Evolutionary conservation across 208 protist genomes (phyloP).

Genomic region (Trypanosoma grayi): DNA sequence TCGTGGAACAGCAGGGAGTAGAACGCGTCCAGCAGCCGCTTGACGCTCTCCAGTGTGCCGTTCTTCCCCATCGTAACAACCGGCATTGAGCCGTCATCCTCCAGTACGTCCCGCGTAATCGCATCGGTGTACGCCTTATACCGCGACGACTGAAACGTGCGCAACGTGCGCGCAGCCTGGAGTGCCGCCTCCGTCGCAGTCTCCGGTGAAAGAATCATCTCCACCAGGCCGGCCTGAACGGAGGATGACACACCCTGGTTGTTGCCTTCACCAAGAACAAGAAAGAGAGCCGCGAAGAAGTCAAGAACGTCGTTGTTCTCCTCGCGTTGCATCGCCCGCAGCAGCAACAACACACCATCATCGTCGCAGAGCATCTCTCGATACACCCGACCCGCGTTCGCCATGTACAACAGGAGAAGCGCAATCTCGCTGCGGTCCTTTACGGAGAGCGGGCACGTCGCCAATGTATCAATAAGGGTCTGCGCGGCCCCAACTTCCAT

Average conservation of each 20-base stretch:
- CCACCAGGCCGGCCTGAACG: conserved; percentile 62
- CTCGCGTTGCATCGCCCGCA: conserved; percentile 60
- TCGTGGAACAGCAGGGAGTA: conserved; percentile 63
- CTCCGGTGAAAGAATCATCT: conserved; percentile 27
- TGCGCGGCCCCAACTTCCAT: conserved; percentile 62
- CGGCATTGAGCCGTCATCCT: conserved; percentile 13
- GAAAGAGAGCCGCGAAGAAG: conserved; percentile 60
- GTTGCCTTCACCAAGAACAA: conserved; percentile 66
- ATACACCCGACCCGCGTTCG: conserved; percentile 84
- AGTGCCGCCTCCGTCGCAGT: conserved; percentile 35
- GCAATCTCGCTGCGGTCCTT: conserved; percentile 54
- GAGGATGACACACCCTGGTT: conserved; percentile 31
- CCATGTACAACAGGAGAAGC: conserved; percentile 72
- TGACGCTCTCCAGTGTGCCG: conserved; percentile 5
- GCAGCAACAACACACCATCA: conserved; percentile 50
- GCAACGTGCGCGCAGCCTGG: conserved; percentile 52
- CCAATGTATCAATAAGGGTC: conserved; percentile 53
- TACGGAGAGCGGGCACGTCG: conserved; percentile 14
- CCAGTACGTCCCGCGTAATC: conserved; percentile 5
- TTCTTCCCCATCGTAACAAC: conserved; percentile 16
- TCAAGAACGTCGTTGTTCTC: conserved; percentile 35
- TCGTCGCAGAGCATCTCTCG: conserved; percentile 86
- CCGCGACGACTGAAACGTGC: conserved; percentile 56
- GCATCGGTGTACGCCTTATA: conserved; percentile 42
- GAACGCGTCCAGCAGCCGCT: conserved; percentile 54